Evolutionary conservation across 2,329 filamentous ascomycete genomes (phyloP), one percentile per base, ranked within the genome.

Genomic region (Arthrobotrys entomopaga): DNA sequence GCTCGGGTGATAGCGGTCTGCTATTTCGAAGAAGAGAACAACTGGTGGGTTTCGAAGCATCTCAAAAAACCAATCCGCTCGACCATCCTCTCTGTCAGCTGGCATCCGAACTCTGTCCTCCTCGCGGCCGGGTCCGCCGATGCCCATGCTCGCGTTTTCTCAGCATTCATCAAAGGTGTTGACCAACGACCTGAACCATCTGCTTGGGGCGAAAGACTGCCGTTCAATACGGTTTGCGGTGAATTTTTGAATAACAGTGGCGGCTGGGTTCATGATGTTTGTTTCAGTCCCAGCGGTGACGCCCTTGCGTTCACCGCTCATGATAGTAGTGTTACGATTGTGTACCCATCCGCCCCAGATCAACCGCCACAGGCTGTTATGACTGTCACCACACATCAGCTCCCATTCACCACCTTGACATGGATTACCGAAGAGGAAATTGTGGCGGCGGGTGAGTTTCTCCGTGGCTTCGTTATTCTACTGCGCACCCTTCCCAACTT

Each of bases 11-110:
- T 99, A 79, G 93, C 95, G 46, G 87, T 98, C 78, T 99, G 95
- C 86, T 98, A 98, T 85, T 99, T 99, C 79, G 95, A 99, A 81
- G 92, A 97, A 82, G 95, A 99, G 83, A 97, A 99, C 83, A 93
- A 99, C 85, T 99, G 95, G 95, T 99, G 95, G 95, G 94, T 99
- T 48, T 97, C 93, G 42, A 99, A 99, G 86, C 95, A 99, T 83
- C 84, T 99, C 80, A 98, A 98, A 88, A 99, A 98, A 87, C 95
- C 95, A 19, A 96, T 99, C 79, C 91, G 94, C 78, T 97, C 93
- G 81, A 99, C 95, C 67, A 94, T 99, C 79, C 98, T 95, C 65
- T 93, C 91, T 15, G 88, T 99, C 50, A 90, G 90, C 67, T 99
- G 95, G 95, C 95, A 99, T 82, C 95, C 95, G 40, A 99, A 99